phyloP scores from a whole-genome alignment of 495 filamentous ascomycete genomes.

The Hypomontagnella submonticulosa region DNA sequence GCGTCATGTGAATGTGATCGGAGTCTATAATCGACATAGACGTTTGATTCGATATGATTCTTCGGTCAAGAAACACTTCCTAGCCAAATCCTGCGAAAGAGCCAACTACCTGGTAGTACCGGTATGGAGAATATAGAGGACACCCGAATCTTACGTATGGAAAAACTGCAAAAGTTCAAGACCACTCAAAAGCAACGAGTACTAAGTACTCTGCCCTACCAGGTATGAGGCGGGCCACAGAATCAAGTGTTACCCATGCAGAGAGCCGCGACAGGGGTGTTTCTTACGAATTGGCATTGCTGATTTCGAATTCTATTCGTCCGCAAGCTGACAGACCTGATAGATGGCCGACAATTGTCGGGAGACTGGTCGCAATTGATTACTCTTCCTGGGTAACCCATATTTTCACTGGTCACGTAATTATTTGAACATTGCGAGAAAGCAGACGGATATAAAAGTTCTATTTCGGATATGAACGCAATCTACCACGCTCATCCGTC shows the following conservation, averaged over 20 bases:
- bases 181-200: not conserved
- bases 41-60: slow-evolving; percentile 26
- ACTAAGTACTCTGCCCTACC: slow-evolving; percentile 28
- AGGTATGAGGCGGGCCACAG: slow-evolving; percentile 21
- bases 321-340: slow-evolving; percentile 2
- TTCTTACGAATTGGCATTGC: slow-evolving; percentile 10
- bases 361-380: slow-evolving; percentile 22
- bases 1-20: slow-evolving; percentile 27
- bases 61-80: slow-evolving; percentile 18
- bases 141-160: slow-evolving; percentile 24
- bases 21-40: slow-evolving; percentile 9
- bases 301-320: slow-evolving; percentile 29
- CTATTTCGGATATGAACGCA: slow-evolving; percentile 22
- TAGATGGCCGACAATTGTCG: slow-evolving; percentile 21
- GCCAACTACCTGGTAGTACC: not conserved
- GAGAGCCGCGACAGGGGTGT: slow-evolving; percentile 35
- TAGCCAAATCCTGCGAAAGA: not conserved
- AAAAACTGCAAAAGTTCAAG: slow-evolving; percentile 11
- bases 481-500: slow-evolving; percentile 17
- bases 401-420: slow-evolving; percentile 15
- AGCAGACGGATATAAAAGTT: not conserved
- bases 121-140: not conserved
- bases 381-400: not conserved
- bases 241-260: slow-evolving; percentile 21
- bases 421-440: slow-evolving; percentile 11